phyloP scores from a whole-genome alignment of 2,329 filamentous ascomycete species.

The Pestalotiopsis sp. region DNA sequence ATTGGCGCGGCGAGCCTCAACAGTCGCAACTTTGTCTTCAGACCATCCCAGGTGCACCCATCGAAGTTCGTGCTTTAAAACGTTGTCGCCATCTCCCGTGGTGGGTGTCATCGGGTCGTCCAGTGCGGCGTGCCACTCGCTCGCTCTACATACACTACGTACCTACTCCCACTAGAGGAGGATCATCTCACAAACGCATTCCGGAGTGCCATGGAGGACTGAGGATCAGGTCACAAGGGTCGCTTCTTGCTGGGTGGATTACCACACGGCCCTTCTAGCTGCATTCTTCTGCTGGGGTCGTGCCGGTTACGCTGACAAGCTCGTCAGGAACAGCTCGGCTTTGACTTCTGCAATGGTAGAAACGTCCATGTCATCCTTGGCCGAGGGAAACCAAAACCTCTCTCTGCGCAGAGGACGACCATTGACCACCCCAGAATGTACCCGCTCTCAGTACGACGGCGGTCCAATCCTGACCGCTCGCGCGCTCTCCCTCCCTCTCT shows the following conservation, averaged over 20 bases:
- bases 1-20: neutral
- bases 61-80: neutral
- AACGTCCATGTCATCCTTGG: constrained; percentile 1
- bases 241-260: neutral
- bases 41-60: neutral
- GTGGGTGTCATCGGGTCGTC: constrained; percentile 7
- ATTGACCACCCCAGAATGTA: neutral
- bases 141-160: neutral
- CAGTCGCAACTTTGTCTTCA: neutral
- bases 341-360: constrained; percentile 14
- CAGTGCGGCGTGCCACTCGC: neutral
- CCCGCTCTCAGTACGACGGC: constrained; percentile 8
- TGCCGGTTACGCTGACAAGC: constrained; percentile 5
- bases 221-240: constrained; percentile 8
- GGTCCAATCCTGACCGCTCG: neutral
- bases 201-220: neutral
- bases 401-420: constrained; percentile 1
- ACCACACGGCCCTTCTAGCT: constrained; percentile 12
- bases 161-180: neutral
- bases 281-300: constrained; percentile 9
- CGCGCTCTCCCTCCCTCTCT: neutral
- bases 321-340: constrained; percentile 8
- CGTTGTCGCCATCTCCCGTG: neutral
- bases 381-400: neutral
- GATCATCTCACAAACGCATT: constrained; percentile 1